These are phyloP conservation scores for Eragrostis curvula DNA, from an alignment of 176 grass and related monocot species.

Conservation along the genomic window DNA sequence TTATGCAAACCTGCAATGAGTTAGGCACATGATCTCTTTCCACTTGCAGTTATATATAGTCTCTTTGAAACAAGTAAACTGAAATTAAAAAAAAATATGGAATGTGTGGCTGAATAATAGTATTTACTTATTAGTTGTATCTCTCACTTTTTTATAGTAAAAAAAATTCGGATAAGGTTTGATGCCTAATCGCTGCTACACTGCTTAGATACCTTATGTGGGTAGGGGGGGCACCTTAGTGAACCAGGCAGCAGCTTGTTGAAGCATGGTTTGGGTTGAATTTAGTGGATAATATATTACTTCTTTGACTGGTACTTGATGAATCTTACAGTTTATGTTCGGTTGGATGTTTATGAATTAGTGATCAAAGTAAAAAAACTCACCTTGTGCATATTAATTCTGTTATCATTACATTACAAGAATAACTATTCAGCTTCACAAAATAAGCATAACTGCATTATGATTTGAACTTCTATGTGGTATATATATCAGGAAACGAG, in stretches of 20 bases:
- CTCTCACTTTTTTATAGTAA: neutral
- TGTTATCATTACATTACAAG: neutral
- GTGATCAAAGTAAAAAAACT: neutral
- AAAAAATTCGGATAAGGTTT: neutral
- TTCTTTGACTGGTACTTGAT: neutral
- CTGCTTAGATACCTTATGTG: neutral
- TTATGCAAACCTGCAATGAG: neutral
- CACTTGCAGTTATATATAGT: neutral
- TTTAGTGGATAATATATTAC: neutral
- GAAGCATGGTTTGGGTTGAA: neutral
- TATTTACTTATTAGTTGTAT: neutral
- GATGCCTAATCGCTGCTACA: neutral
- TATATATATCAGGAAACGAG: too few species aligned
- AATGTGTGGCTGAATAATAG: neutral
- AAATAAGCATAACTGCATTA: neutral
- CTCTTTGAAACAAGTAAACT: neutral
- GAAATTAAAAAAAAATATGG: neutral
- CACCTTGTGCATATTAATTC: neutral
- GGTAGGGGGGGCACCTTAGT: too few species aligned
- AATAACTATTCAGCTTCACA: neutral
- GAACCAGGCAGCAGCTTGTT: too few species aligned
- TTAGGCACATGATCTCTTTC: neutral
- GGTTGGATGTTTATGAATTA: neutral
- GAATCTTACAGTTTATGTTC: neutral
- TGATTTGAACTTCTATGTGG: neutral